A percentile compares a stretch with the other conserved stretches of the same genome.
Conservation (phyloP, 78 protist genomes). For the Isochrysis galbana region DNA sequence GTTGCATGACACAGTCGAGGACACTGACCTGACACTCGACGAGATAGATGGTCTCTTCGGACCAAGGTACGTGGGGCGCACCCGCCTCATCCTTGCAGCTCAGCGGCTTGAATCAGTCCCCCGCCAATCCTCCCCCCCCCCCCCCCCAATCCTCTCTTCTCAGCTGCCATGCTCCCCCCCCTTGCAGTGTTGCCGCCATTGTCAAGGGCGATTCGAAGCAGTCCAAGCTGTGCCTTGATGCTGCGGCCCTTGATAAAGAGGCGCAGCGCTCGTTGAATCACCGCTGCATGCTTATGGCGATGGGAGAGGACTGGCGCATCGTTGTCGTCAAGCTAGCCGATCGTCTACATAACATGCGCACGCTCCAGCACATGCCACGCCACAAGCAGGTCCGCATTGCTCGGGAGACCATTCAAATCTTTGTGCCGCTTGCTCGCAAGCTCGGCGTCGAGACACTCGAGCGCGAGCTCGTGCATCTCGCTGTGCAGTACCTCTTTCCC, state of each 20-base stretch:
- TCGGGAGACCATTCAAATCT: constrained; percentile 18
- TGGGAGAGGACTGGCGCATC: constrained; percentile 35
- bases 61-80: neutral
- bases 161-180: neutral
- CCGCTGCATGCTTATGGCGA: constrained; percentile 22
- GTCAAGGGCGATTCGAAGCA: constrained; percentile 37
- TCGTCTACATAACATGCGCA: constrained; percentile 46
- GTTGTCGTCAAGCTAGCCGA: constrained; percentile 50
- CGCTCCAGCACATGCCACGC: constrained; percentile 20
- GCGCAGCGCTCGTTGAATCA: constrained; percentile 4
- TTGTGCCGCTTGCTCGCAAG: constrained; percentile 35
- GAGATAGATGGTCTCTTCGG: neutral
- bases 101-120: neutral
- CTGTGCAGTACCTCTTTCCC: neutral
- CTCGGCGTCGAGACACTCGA: neutral
- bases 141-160: neutral
- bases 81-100: neutral
- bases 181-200: neutral
- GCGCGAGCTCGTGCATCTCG: neutral
- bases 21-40: neutral
- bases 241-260: neutral
- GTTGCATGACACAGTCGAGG: constrained; percentile 41
- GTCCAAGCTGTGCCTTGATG: neutral
- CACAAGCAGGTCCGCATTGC: constrained; percentile 9
- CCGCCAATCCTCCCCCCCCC: neutral